Evolutionary conservation across 2,329 filamentous ascomycete genomes (phyloP).

Genomic region (Arthrocladium fulminans): DNA sequence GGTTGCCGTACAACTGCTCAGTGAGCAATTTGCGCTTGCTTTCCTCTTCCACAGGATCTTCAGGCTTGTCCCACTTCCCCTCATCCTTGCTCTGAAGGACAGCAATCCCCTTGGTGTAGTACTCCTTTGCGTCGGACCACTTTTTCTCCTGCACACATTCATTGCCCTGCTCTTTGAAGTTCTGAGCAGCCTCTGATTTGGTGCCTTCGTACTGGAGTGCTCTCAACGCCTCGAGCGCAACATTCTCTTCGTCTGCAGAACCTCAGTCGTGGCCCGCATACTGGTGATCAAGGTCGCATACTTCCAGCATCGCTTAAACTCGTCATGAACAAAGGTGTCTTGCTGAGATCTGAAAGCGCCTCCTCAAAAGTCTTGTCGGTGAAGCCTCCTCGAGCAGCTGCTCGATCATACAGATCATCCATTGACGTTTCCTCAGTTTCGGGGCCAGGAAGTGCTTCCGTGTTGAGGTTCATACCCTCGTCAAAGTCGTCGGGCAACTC

Average conservation of each 20-base stretch:
- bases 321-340: conserved; percentile 89
- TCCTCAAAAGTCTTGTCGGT: conserved; percentile 39
- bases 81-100: conserved; percentile 50
- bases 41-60: conserved; percentile 50
- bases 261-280: conserved; percentile 8
- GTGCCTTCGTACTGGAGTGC: conserved; percentile 91
- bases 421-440: conserved; percentile 13
- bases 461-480: conserved; percentile 36
- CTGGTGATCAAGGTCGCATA: conserved; percentile 15
- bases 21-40: conserved; percentile 55
- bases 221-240: conserved; percentile 74
- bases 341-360: conserved; percentile 56
- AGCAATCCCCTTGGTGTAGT: conserved; percentile 77
- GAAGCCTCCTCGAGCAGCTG: conserved; percentile 20
- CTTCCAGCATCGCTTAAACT: conserved; percentile 54
- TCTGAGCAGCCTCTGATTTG: conserved; percentile 67
- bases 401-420: conserved; percentile 21
- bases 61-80: conserved; percentile 41
- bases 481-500: conserved; percentile 45
- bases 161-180: conserved; percentile 89
- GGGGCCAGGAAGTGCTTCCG: conserved; percentile 21
- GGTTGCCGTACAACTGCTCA: conserved; percentile 74
- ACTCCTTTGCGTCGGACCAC: conserved; percentile 79
- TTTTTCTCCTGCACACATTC: conserved; percentile 67
- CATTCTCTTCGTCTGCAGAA: conserved; percentile 56